Evolutionary conservation across 441 rosid genomes (phyloP), one percentile per base, ranked within the genome.

Genomic region (Hura crepitans): DNA sequence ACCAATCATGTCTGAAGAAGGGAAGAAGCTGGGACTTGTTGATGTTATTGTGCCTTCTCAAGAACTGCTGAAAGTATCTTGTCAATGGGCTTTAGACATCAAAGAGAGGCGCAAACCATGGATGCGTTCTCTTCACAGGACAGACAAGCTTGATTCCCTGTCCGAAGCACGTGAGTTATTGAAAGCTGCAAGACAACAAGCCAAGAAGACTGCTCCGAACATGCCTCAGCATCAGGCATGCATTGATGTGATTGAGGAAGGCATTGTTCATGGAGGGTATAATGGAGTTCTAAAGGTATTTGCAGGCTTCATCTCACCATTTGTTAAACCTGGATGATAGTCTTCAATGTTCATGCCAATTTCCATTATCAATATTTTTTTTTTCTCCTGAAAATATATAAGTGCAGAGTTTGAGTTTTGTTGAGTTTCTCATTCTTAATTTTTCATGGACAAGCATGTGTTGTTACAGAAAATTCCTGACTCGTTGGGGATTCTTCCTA

Each of bases 241-340:
- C 76, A 84, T 94, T 75, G 96, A 92, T 79, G 94, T 90, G 65
- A 92, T 94, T 25, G 97, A 94, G 83, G 97, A 87, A 67, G 99
- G 99, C 68, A 77, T 92, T 66, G 37, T 87, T 78, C 94, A 89
- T 83, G 99, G 97, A 77, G 97, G 97, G 77, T 89, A 92, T 71
- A 83, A 43, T 67, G 99, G 99, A 37, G 88, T 88, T 80, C 82
- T 94, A 11, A 89, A 88, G 99, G 99, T 91, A 78, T 46, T 15
- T 39, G 33, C 68, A 30, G 30, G 64, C 49, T 53, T 28, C n/a
- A n/a, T n/a, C n/a, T 46, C 47, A 10, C 30, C 9, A 30, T 68
- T 75, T 58, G 31, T 17, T 69, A 0, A 47, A 51, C 25, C 47
- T 66, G n/a, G 53, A 70, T 59, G 13, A 47, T 18, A 23, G 18